Conservation (phyloP, 768 basidiomycete genomes). For the Chalciporus chontae region DNA sequence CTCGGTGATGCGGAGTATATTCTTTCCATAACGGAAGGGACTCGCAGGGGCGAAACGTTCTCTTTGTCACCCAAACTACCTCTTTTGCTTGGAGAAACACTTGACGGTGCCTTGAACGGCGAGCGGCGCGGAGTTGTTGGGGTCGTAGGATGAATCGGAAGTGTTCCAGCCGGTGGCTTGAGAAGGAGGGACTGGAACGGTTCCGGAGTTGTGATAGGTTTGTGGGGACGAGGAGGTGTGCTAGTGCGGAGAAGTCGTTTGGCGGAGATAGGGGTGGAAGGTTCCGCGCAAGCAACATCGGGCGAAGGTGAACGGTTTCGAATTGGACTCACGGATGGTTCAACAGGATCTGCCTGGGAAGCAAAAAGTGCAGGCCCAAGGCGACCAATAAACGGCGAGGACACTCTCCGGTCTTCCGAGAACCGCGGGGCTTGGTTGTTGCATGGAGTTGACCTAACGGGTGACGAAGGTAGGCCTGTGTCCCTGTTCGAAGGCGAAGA, state of each 20-base stretch:
- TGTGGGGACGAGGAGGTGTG: slow-evolving; percentile 39
- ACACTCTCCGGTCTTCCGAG: background rate
- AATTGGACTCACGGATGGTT: slow-evolving; percentile 3
- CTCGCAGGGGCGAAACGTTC: slow-evolving; percentile 45
- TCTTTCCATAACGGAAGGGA: slow-evolving; percentile 43
- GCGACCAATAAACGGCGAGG: slow-evolving; percentile 24
- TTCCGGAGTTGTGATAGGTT: slow-evolving; percentile 29
- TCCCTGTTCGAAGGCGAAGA: slow-evolving; percentile 1
- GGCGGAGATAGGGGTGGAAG: slow-evolving; percentile 26
- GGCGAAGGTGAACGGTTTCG: slow-evolving; percentile 6
- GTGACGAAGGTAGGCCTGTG: slow-evolving; percentile 12
- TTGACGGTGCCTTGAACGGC: slow-evolving; percentile 11
- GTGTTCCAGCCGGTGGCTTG: slow-evolving; percentile 23
- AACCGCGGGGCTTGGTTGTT: background rate
- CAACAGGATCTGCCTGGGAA: background rate
- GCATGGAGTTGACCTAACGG: background rate
- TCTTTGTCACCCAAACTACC: slow-evolving; percentile 51
- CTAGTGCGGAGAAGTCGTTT: slow-evolving; percentile 20
- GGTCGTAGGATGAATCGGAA: slow-evolving; percentile 22
- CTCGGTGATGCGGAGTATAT: slow-evolving; percentile 39
- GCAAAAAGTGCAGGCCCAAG: slow-evolving; percentile 30
- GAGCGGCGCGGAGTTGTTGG: slow-evolving; percentile 35
- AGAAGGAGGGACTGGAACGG: slow-evolving; percentile 31
- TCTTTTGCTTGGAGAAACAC: slow-evolving; percentile 37
- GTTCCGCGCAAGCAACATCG: slow-evolving; percentile 6